Evolutionary conservation across 108 stramenopile species (phyloP).

Genomic region (Schizochytrium sp.): DNA sequence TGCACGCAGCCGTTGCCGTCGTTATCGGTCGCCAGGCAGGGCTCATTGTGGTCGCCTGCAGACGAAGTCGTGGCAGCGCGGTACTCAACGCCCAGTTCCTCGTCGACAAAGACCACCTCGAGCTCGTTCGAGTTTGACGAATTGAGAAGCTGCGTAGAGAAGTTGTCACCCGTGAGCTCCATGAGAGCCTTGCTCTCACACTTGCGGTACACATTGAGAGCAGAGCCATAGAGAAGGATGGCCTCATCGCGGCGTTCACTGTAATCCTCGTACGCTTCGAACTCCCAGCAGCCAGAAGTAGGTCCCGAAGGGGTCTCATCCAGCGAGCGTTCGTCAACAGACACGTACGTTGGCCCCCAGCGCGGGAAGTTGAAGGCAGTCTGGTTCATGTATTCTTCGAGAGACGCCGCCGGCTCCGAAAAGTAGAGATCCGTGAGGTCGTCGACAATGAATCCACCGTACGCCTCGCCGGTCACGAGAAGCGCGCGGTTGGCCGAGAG

Average conservation of each 20-base stretch:
- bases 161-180: conserved; percentile 3
- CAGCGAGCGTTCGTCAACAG: neutral
- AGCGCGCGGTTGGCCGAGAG: neutral
- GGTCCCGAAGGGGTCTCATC: neutral
- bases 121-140: neutral
- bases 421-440: conserved; percentile 1
- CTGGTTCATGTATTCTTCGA: neutral
- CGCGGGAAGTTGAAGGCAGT: neutral
- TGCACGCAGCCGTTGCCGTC: neutral
- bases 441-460: neutral
- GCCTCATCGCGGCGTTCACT: neutral
- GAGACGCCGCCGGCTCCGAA: neutral
- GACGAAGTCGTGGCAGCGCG: neutral
- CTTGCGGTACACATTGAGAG: neutral
- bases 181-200: neutral
- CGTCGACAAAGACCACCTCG: neutral
- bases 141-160: neutral
- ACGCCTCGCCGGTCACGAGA: neutral
- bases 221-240: neutral
- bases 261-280: neutral
- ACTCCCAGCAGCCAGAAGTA: neutral
- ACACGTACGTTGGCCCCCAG: neutral
- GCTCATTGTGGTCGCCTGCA: neutral
- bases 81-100: neutral
- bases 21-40: neutral